Evolutionary conservation across 345 rosid species (phyloP), one percentile per base, ranked within the genome.

Genomic region (Populus alba): DNA sequence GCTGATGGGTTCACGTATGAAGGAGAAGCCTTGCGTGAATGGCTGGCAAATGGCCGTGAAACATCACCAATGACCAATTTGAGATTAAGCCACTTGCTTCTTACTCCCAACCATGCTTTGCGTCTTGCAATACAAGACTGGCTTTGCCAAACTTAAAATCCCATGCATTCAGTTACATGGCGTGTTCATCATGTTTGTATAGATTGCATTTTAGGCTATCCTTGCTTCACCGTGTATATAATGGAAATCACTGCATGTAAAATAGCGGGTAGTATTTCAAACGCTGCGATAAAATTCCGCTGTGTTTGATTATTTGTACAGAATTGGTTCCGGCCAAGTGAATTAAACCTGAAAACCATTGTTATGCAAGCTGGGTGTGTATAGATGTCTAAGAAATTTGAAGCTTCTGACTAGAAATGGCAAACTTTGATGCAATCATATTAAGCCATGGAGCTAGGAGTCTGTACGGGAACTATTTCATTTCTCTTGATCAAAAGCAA

Each of bases 61-160:
- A 91, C 92, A 23, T 90, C 95, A 18, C 92, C 92, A 8, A 92
- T 91, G 97, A 91, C 95, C 55, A 92, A 92, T 77, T 72, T 90
- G 86, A 85, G 75, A 68, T 83, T 92, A 38, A 80, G 78, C 77
- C 80, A 88, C 77, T 70, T 90, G 83, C 67, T 86, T 84, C 94
- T 91, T 16, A 91, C 87, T 63, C 92, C 92, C 18, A 91, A 92
- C 84, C 92, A 88, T 43, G 86, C 88, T 1, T 62, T 90, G 72
- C 84, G 91, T 27, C 84, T 83, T 6, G 92, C 95, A 13, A 90
- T 92, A 80, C 94, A 92, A 74, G 91, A 91, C 74, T 91, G 94
- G 97, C 97, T 91, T 51, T 91, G 92, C 82, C 85, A 81, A 81
- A 75, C 83, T 61, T 91, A 83, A 83, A 72, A 62, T 67, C 49